Base-by-base conservation (phyloP, 2,329 filamentous ascomycete genomes). In the Chaetothyriales sp. region DNA sequence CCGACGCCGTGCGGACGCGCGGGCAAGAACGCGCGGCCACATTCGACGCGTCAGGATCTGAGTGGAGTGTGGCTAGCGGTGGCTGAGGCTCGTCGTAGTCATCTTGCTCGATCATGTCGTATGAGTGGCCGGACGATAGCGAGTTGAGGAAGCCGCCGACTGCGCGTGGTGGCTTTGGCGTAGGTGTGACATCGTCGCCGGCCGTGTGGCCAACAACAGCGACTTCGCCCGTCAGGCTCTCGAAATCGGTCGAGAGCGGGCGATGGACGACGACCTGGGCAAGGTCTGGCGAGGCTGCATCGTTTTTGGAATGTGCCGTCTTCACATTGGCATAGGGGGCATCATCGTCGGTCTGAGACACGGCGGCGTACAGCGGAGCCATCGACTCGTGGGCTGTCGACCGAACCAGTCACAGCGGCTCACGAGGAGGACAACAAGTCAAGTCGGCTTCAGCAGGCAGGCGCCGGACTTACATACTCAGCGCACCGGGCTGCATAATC, bases 61-160 rank as follows among this genome's bases (percentile, higher is more conserved):
- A 28, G 37, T 48, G 37, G 44, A 53, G 54, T 25, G 53, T 54
- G 33, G 33, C 33, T 29, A 45, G 50, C 49, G 54, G 63, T 51
- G 63, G 50, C 49, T 55, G 63, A 51, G 63, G 64, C 51, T 60
- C 60, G 44, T 66, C 63, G 48, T 72, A 70, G 56, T 73, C 71
- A 56, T 73, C 70, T 33, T 67, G 69, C 55, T 73, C 71, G 25
- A 73, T 64, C 53, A 73, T 64, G 49, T 73, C 69, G 60, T 74
- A 74, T 56, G 64, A 69, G 20, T 64, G 61, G 7, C 37, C 50
- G 9, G 54, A 55, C 15, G 62, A 62, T 48, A 69, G 62, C 29
- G 68, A 68, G 49, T 64, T 65, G 54, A 70, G 65, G 53, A 69
- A 63, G 20, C 65, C 65, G 43, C 63, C 59, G 19, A 69, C 54